Evolutionary conservation across 2,329 filamentous ascomycete genomes (phyloP).

Genomic region (Pseudonectria buxi): DNA sequence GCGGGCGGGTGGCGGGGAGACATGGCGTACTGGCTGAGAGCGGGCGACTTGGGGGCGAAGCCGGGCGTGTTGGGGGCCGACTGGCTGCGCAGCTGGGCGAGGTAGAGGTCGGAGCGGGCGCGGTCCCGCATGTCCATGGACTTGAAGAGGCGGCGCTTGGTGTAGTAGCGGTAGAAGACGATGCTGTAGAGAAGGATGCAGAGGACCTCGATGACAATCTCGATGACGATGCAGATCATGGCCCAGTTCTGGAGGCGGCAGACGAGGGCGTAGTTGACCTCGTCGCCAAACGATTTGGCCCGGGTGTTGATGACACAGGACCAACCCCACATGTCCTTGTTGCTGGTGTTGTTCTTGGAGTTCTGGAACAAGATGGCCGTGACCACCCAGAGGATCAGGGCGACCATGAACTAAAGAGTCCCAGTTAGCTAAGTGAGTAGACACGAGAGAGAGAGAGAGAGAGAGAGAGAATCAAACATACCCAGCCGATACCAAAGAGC

Average conservation of each 20-base stretch:
- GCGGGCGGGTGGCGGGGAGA: slow-evolving; percentile 56
- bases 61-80: slow-evolving; percentile 93
- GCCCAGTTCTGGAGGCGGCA: slow-evolving; percentile 93
- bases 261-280: slow-evolving; percentile 82
- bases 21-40: slow-evolving; percentile 42
- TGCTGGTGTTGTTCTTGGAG: slow-evolving; percentile 59
- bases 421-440: slow-evolving; percentile 2
- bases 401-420: slow-evolving; percentile 64
- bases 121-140: slow-evolving; percentile 94
- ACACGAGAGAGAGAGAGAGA: background rate
- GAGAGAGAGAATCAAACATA: slow-evolving; percentile 14
- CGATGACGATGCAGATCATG: slow-evolving; percentile 93
- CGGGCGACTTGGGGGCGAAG: slow-evolving; percentile 63
- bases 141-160: slow-evolving; percentile 90
- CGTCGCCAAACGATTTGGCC: slow-evolving; percentile 65
- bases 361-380: slow-evolving; percentile 80
- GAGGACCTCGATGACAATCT: slow-evolving; percentile 86
- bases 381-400: slow-evolving; percentile 84
- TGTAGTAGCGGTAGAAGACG: slow-evolving; percentile 96
- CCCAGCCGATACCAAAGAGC: slow-evolving; percentile 81
- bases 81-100: slow-evolving; percentile 75
- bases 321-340: slow-evolving; percentile 97
- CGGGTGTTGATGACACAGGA: slow-evolving; percentile 87
- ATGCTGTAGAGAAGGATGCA: slow-evolving; percentile 89
- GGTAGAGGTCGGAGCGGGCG: slow-evolving; percentile 89